phyloP scores from a whole-genome alignment of 2,329 filamentous ascomycete genomes.

The Lachnellula occidentalis region DNA sequence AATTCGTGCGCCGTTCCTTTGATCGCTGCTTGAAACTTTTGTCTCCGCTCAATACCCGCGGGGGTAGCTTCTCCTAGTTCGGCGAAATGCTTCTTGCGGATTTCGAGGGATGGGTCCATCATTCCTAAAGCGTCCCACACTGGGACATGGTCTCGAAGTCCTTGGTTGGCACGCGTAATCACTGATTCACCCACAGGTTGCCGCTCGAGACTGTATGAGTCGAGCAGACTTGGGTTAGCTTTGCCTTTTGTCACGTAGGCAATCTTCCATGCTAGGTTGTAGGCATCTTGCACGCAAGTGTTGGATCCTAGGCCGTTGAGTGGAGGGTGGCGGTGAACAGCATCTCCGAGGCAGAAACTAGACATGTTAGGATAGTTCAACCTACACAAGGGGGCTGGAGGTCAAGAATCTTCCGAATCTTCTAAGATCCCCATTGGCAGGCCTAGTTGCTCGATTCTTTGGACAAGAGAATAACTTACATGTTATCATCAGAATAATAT shows the following conservation, averaged over 20 bases:
- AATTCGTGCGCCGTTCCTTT: constrained; percentile 43
- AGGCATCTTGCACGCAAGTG: constrained; percentile 53
- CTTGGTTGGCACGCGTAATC: constrained; percentile 52
- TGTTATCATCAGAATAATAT: constrained; percentile 37
- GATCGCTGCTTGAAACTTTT: constrained; percentile 38
- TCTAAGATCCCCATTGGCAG: no score
- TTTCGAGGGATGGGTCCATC: constrained; percentile 34
- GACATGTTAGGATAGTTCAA: background rate
- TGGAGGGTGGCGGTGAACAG: constrained; percentile 53
- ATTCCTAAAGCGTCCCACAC: constrained; percentile 44
- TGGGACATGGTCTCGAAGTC: constrained; percentile 44
- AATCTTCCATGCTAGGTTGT: constrained; percentile 52
- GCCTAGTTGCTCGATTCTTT: no score
- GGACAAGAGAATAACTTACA: constrained; percentile 15
- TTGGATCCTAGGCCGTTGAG: constrained; percentile 53
- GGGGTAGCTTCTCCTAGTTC: constrained; percentile 37
- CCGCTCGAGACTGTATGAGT: constrained; percentile 41
- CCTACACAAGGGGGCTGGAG: no score
- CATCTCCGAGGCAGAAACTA: constrained; percentile 50
- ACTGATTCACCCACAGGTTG: constrained; percentile 44
- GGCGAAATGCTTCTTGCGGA: constrained; percentile 35
- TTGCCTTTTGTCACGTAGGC: constrained; percentile 40
- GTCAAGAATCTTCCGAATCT: no score
- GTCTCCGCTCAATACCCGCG: constrained; percentile 35
- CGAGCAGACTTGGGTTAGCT: constrained; percentile 36